Base-by-base conservation (phyloP, 306 rosid species). In the Cucumis sativus region DNA sequence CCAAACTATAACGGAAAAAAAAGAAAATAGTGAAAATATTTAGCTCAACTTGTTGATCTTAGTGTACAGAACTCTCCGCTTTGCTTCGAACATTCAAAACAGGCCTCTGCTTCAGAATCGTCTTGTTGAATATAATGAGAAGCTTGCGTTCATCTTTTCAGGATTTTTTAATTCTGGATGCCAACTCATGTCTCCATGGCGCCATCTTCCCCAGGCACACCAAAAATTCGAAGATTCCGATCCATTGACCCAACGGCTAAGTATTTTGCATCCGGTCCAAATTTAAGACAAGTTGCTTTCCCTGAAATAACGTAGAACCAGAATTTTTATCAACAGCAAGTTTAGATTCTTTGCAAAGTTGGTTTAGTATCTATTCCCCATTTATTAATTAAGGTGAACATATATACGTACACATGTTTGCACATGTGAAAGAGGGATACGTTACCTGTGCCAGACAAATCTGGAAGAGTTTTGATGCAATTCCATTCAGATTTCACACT, bases 401-500 rank as follows among this genome's bases (percentile, higher is more conserved):
- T 52, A 5, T 52, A 16, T 52, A 52, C 2, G n/a, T 51, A 51
- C 6, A 52, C 17, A 8, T 51, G 7, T 33, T 33, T 6, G 56
- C 57, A 52, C 57, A 16, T 52, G 57, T 52, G 47, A 17, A 2
- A 16, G 75, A 1, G 57, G n/a, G 28, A 8, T 64, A 77, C 28
- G 25, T 15, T 51, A 96, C 99, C 97, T 89, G 99, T 96, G 84
- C 99, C 98, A 23, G 99, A 96, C 77, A 96, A 80, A 85, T 96
- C 99, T 33, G 98, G 99, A 71, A 96, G 80, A 17, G 98, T 92
- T 85, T 92, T 92, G 86, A 96, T 82, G 58, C 92, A 84, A 84
- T 88, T 92, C 99, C 99, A 96, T 84, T 96, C 99, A 58, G 90
- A 87, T 82, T 96, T 96, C 80, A 96, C 98, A 81, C 87, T 92